Base-by-base conservation (phyloP, 73 alveolate species). In the Paramecium caudatum region DNA sequence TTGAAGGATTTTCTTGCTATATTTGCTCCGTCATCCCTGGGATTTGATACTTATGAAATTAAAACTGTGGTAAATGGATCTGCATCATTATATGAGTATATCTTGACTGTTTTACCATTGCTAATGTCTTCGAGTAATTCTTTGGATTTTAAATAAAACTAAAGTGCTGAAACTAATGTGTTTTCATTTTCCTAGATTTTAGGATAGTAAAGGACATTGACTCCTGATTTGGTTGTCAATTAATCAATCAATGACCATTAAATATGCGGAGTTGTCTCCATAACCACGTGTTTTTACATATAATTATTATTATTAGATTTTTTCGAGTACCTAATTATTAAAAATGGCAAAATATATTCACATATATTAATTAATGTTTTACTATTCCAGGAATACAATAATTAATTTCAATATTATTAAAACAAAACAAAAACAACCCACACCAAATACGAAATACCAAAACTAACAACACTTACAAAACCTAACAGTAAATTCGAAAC, bases 11-110 rank as follows among this genome's bases (percentile, higher is more conserved):
- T 55, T 2, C 45, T 33, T 17, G 49, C 83, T 15, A 65, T n/a
- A 30, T 30, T 33, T 65, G 83, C 83, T n/a, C 83, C 83, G 34
- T 65, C 83, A 15, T 3, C 10, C 2, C 25, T 33, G 16, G 83
- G 55, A 32, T n/a, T 36, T 1, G 27, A 13, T 3, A 5, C 32
- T 8, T 10, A 3, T 36, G 12, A 65, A 65, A 65, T 9, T 0
- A 33, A 10, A 7, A 30, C 47, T 32, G 19, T 13, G 8, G 30
- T 7, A 33, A 65, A 65, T 12, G 83, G 83, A 65, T 33, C 83
- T 0, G 10, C 19, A 10, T 65, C 83, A 65, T 65, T 30, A 10
- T 32, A 65, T 32, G 83, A 1, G n/a, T 65, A 65, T 1, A 65
- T 33, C 5, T 65, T 65, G 3, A 36, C 55, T 65, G 0, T 25